These are phyloP conservation scores for Penicillium roqueforti DNA, from an alignment of 495 filamentous ascomycete genomes.

Conservation along the genomic window DNA sequence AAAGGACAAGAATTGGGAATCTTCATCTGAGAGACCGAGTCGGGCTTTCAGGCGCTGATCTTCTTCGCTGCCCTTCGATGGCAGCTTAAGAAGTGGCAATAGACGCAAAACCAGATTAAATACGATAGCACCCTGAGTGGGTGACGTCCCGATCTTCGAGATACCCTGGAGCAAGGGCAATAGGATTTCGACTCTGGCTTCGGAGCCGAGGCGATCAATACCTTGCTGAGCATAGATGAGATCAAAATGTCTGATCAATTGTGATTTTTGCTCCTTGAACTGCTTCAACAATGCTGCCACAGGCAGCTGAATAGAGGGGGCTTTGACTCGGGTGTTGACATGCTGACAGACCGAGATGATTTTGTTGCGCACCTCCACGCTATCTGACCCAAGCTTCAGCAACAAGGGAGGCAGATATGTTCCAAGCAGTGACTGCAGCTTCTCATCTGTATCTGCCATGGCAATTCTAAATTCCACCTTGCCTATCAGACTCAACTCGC, in stretches of 20 bases:
- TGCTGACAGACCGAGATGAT: conserved; percentile 71
- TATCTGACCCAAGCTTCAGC: conserved; percentile 77
- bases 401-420: conserved; percentile 78
- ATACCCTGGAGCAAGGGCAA: conserved; percentile 71
- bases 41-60: conserved; percentile 62
- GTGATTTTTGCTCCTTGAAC: conserved; percentile 71
- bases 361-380: conserved; percentile 78
- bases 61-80: conserved; percentile 70
- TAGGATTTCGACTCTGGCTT: conserved; percentile 64
- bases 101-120: conserved; percentile 82
- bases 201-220: conserved; percentile 60
- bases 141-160: conserved; percentile 56
- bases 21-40: conserved; percentile 62
- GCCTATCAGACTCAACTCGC: conserved; percentile 79
- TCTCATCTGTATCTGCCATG: conserved; percentile 75
- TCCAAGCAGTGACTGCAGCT: conserved; percentile 70
- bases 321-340: conserved; percentile 67
- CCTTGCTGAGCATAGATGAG: conserved; percentile 86
- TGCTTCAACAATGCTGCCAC: conserved; percentile 80
- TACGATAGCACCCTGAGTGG: conserved; percentile 62
- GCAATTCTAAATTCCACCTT: conserved; percentile 90
- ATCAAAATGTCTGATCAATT: conserved; percentile 83
- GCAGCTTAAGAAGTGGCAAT: conserved; percentile 66
- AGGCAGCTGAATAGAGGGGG: conserved; percentile 71
- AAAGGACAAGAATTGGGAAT: conserved; percentile 67